Evolutionary conservation across 176 grass and related monocot species (phyloP).

Genomic region (Musa schizocarpa): DNA sequence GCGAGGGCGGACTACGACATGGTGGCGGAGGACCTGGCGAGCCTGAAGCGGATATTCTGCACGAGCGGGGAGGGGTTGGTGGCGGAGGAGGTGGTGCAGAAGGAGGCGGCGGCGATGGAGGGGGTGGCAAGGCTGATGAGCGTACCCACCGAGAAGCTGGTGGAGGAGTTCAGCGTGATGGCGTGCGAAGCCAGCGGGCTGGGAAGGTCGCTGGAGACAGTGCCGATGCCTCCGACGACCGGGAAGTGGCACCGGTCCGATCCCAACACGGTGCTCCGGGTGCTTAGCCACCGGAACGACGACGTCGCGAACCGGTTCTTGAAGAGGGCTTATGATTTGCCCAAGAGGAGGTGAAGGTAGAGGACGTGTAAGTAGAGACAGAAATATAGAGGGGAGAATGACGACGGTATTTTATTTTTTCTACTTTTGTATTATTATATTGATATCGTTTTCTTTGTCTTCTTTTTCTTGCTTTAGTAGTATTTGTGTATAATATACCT

Average conservation of each 20-base stretch:
- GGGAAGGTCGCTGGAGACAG: conserved; percentile 6
- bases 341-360: conserved; percentile 9
- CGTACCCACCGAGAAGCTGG: conserved; percentile 9
- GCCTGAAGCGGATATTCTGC: conserved; percentile 14
- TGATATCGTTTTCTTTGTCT: too few relatives aligned
- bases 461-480: too few relatives aligned
- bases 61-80: conserved; percentile 8
- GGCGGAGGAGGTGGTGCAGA: conserved; percentile 19
- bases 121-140: conserved; percentile 10
- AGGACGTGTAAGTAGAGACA: too few relatives aligned
- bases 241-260: conserved; percentile 10
- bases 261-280: conserved; percentile 16
- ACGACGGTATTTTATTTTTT: too few relatives aligned
- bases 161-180: conserved; percentile 16
- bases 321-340: conserved; percentile 6
- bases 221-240: conserved; percentile 17
- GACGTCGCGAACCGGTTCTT: conserved; percentile 15
- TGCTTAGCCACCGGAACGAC: conserved; percentile 15
- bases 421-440: too few relatives aligned
- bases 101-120: conserved; percentile 10
- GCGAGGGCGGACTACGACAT: conserved; percentile 1
- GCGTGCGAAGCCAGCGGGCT: conserved; percentile 8
- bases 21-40: conserved; percentile 16
- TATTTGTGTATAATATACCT: too few relatives aligned
- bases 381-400: too few relatives aligned